A percentile compares a stretch with the other conserved stretches of the same genome.
phyloP scores from a whole-genome alignment of 768 basidiomycete genomes.

The Lyophyllum decastes region DNA sequence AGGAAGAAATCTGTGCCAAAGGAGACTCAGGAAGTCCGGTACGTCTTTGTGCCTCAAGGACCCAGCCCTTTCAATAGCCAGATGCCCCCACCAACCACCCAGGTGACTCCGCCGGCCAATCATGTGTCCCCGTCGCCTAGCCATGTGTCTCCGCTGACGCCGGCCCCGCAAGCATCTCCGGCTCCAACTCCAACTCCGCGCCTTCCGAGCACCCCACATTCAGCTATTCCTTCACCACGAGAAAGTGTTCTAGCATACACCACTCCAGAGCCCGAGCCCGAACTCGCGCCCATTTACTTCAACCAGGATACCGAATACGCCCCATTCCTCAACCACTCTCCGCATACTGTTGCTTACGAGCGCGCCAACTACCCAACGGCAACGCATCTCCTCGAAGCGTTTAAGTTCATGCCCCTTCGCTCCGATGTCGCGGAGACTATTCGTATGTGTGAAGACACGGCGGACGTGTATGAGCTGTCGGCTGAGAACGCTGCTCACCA shows the following conservation, averaged over 20 bases:
- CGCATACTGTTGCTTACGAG: slow-evolving; percentile 57
- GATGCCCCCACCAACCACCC: too few relatives aligned
- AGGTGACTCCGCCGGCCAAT: too few relatives aligned
- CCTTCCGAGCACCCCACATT: background rate
- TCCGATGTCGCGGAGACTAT: slow-evolving; percentile 61
- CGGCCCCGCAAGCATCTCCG: slow-evolving; percentile 2
- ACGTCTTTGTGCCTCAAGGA: slow-evolving; percentile 23
- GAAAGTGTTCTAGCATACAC: background rate
- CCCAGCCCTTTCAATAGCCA: background rate
- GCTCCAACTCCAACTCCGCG: background rate
- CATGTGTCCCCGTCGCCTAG: slow-evolving; percentile 12
- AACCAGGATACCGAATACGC: slow-evolving; percentile 38
- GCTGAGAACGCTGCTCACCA: slow-evolving; percentile 31
- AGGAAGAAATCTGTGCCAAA: slow-evolving; percentile 17
- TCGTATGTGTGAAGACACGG: slow-evolving; percentile 36
- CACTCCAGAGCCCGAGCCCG: background rate
- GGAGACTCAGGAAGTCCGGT: slow-evolving; percentile 19
- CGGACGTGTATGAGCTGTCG: slow-evolving; percentile 38
- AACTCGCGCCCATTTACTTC: slow-evolving; percentile 38
- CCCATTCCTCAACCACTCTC: slow-evolving; percentile 68
- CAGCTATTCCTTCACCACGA: background rate
- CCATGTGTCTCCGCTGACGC: too few relatives aligned
- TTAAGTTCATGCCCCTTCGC: slow-evolving; percentile 58
- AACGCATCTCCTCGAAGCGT: slow-evolving; percentile 74
- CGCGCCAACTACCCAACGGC: slow-evolving; percentile 66